phyloP scores from a whole-genome alignment of 495 filamentous ascomycete species.

The Aspergillus wentii region DNA sequence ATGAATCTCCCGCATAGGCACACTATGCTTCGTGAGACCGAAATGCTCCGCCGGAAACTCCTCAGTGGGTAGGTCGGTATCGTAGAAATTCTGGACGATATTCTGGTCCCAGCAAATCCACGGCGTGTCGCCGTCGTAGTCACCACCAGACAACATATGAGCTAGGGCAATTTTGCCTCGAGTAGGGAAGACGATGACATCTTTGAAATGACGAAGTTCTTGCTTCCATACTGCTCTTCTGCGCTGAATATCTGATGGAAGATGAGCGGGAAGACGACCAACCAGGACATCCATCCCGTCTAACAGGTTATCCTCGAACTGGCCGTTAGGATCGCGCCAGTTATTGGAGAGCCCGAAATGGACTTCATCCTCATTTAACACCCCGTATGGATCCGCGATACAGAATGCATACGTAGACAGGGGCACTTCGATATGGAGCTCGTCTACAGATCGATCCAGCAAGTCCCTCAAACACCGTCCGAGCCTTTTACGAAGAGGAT shows the following conservation, averaged over 20 bases:
- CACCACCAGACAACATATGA: constrained; percentile 80
- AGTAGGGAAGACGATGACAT: constrained; percentile 81
- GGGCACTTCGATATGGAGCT: constrained; percentile 66
- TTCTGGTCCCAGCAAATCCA: constrained; percentile 87
- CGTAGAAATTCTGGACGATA: constrained; percentile 70
- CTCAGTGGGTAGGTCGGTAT: constrained; percentile 51
- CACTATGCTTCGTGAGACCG: constrained; percentile 55
- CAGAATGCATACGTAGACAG: constrained; percentile 77
- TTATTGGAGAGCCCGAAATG: constrained; percentile 72
- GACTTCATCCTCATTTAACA: constrained; percentile 70
- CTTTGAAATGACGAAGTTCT: constrained; percentile 70
- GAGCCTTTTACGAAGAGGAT: constrained; percentile 55
- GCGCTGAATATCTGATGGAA: constrained; percentile 78
- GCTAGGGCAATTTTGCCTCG: constrained; percentile 68
- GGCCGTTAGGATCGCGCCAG: constrained; percentile 51
- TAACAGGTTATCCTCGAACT: constrained; percentile 56
- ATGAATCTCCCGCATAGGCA: constrained; percentile 26
- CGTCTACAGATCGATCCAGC: constrained; percentile 51
- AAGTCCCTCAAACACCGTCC: constrained; percentile 48
- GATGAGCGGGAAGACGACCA: constrained; percentile 75
- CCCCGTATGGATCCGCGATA: constrained; percentile 70
- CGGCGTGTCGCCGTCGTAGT: constrained; percentile 89
- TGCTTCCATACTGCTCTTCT: constrained; percentile 58
- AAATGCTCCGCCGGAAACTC: constrained; percentile 45
- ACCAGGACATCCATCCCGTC: constrained; percentile 75